Base-by-base conservation (phyloP, 1,139 yeast genomes). In the Saccharomyces hybrid region DNA sequence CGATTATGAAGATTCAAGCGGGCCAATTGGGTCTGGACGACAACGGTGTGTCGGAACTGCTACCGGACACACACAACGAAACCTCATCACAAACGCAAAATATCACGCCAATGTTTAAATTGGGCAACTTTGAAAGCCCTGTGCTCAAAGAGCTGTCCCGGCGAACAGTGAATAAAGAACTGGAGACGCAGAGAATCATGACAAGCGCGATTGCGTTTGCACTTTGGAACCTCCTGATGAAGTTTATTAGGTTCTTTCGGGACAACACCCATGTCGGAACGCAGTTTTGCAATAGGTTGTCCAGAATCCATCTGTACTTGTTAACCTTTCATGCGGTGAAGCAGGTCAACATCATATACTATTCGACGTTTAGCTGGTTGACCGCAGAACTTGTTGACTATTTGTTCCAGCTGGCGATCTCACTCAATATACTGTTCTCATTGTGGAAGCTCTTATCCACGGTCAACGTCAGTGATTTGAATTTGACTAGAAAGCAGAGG, bases 401-500 rank as follows among this genome's bases (percentile, higher is more conserved):
- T 11, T 20, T 63, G 1, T 44, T 74, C 11, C 73, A 72, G 53
- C 41, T 69, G 11, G 57, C 77, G 6, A 67, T 75, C 50, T 49
- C 69, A 1, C 73, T 67, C 60, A 78, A 78, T 58, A 67, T 77
- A 1, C 51, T 63, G 0, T 57, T 63, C 26, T 75, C 79, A 0
- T 48, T 70, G 4, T 68, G 70, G 58, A 68, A 67, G 47, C 63
- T 77, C n/a, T 52, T 73, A 9, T 61, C 62, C 5, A 70, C 66
- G 50, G 69, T 63, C 11, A 61, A 68, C 31, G 67, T 73, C 44
- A 71, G 70, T n/a, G 79, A 77, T 59, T 57, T 77, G 48, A 69
- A 75, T 13, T 55, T 78, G 49, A 73, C 74, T 3, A 70, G 72
- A 3, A 67, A 70, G 13, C 82, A 78, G 60, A 70, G 75, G 53